These are phyloP conservation scores for Cutaneotrichosporon curvatum DNA, from an alignment of 1,284 basidiomycete genomes.

Conservation along the genomic window DNA sequence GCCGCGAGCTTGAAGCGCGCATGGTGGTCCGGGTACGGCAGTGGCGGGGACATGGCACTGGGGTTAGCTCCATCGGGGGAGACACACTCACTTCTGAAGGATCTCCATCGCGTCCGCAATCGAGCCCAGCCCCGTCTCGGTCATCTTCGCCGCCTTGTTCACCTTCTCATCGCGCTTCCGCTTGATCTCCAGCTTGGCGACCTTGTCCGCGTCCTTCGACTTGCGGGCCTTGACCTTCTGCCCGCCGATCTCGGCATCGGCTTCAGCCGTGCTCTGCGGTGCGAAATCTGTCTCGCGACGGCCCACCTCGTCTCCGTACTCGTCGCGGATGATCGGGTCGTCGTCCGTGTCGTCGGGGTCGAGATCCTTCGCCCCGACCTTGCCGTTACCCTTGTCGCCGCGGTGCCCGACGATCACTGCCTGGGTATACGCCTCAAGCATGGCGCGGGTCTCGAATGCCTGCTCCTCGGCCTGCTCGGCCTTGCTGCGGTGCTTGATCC, in stretches of 20 bases:
- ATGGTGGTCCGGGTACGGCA: conserved; percentile 40
- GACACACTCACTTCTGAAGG: conserved; percentile 42
- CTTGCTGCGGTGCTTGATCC: conserved; percentile 42
- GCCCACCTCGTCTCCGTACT: neutral
- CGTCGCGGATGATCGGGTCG: conserved; percentile 8
- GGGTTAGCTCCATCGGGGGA: neutral
- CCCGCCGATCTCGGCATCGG: neutral
- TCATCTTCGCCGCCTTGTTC: conserved; percentile 41
- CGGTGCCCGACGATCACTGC: conserved; percentile 27
- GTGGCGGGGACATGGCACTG: conserved; percentile 45
- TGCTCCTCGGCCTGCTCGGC: conserved; percentile 48
- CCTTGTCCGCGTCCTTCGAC: conserved; percentile 20
- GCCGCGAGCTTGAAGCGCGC: conserved; percentile 46
- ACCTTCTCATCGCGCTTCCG: conserved; percentile 46
- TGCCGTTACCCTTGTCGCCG: conserved; percentile 34
- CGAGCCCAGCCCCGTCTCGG: conserved; percentile 43
- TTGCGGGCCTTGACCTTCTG: neutral
- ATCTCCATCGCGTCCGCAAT: conserved; percentile 45
- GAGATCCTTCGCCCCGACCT: conserved; percentile 5
- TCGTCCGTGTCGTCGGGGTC: neutral
- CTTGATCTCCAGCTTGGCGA: conserved; percentile 41
- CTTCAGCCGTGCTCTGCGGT: neutral
- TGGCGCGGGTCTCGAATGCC: conserved; percentile 46
- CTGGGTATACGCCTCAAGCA: conserved; percentile 43
- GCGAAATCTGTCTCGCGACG: neutral